Evolutionary conservation across 768 basidiomycete species (phyloP), one percentile per base, ranked within the genome.

Genomic region (Psilocybe cyanescens): DNA sequence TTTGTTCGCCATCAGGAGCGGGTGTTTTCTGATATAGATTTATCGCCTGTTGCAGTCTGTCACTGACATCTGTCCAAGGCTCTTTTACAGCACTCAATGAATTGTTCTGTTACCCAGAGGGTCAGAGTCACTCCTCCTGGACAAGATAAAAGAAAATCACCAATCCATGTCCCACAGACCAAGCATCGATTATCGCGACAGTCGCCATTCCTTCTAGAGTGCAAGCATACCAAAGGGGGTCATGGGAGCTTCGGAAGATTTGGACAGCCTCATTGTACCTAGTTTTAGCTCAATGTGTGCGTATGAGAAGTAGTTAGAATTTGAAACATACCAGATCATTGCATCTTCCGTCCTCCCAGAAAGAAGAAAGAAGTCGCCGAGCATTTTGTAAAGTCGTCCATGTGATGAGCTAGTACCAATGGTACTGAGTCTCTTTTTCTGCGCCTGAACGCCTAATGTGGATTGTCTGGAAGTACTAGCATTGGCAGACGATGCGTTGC

Each of bases 251-350:
- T 73, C 89, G 92, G 67, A 94, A 87, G n/a, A 92, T 72, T 33
- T 83, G 83, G 16, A 94, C 76, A 11, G 95, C 90, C 78, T 99
- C 95, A 55, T 86, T 84, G 74, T 95, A 99, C 87, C 92, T 94
- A 68, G 33, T 61, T 57, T 67, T 24, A 67, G 59, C 65, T 69
- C 52, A 62, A 68, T 33, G 31, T 11, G 28, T 8, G 49, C 33
- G 49, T 55, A 49, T 37, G 30, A 55, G 19, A 30, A 55, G 57
- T 55, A 66, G 41, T 12, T 44, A 62, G 49, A 46, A 41, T 4
- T 44, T 51, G 28, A 16, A 45, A 72, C 79, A 55, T 76, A 95
- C 93, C 94, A 94, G 55, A 90, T 81, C 44, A 81, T 76, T 1
- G 97, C 90, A 69, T 99, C 95, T 52, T 87, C 86, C 39, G 86